Percentiles rank a stretch among this genome's conserved stretches.
Evolutionary conservation across 2,329 filamentous ascomycete species (phyloP).

Genomic region (Botryotinia convoluta): DNA sequence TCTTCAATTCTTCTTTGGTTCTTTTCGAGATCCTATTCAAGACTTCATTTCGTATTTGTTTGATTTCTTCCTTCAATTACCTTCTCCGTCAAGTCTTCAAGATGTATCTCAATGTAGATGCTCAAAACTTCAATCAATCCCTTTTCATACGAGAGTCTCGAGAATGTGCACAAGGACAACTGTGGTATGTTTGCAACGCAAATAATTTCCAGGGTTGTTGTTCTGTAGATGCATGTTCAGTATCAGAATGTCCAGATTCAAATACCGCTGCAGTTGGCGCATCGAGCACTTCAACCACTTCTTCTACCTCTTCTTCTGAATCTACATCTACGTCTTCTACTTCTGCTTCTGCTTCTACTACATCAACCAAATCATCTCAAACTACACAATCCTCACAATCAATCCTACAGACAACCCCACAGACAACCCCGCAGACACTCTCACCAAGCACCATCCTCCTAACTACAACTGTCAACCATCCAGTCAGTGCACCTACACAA

Average conservation of each 20-base stretch:
- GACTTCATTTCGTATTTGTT: neutral
- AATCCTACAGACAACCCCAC: slow-evolving; percentile 4
- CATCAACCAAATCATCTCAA: neutral
- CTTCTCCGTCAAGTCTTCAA: neutral
- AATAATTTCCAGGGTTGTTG: slow-evolving; percentile 14
- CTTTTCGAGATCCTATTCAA: neutral
- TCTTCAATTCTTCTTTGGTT: neutral
- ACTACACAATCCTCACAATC: neutral
- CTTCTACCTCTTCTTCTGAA: neutral
- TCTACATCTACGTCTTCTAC: neutral
- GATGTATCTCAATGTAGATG: slow-evolving; percentile 14
- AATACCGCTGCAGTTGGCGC: slow-evolving; percentile 8
- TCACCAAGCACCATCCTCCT: neutral
- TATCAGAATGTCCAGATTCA: slow-evolving; percentile 13
- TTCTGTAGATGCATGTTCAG: slow-evolving; percentile 19
- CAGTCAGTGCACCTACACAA: neutral
- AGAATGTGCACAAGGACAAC: slow-evolving; percentile 3
- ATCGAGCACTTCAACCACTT: neutral
- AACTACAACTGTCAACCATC: neutral
- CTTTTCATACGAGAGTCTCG: slow-evolving; percentile 14
- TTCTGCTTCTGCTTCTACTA: neutral
- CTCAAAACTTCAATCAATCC: neutral
- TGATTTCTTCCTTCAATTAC: neutral
- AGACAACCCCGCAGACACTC: neutral
- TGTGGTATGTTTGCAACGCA: slow-evolving; percentile 12